Evolutionary conservation across 441 rosid species (phyloP).

Genomic region (Jatropha multifida): DNA sequence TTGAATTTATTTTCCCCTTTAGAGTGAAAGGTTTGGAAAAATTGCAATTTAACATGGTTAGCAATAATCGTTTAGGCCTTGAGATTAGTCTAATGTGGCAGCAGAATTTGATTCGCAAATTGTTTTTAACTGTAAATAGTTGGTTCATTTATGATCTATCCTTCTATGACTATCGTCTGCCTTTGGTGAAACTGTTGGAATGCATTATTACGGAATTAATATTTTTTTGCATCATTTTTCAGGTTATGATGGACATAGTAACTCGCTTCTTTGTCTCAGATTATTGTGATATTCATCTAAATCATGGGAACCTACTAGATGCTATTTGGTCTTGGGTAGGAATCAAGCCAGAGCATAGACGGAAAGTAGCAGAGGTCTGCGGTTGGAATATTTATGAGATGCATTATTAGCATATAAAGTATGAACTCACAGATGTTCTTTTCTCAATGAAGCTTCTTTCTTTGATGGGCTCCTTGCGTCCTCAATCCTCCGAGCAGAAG

Average conservation of each 20-base stretch:
- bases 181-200: neutral
- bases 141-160: neutral
- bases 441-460: conserved; percentile 77
- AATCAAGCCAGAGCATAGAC: conserved; percentile 76
- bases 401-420: conserved; percentile 17
- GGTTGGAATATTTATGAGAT: conserved; percentile 25
- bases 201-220: conserved; percentile 2
- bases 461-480: conserved; percentile 80
- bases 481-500: conserved; percentile 93
- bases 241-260: conserved; percentile 78
- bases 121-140: neutral
- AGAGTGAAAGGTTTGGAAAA: no score
- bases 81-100: neutral
- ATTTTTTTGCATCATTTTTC: conserved; percentile 24
- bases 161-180: neutral
- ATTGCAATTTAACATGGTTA: neutral
- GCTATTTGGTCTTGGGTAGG: conserved; percentile 98
- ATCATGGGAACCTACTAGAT: conserved; percentile 87
- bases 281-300: conserved; percentile 83
- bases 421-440: conserved; percentile 31
- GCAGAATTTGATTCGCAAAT: neutral
- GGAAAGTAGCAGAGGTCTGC: conserved; percentile 89
- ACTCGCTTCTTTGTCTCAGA: conserved; percentile 57
- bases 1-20: neutral
- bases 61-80: neutral